phyloP scores from a whole-genome alignment of 176 grass and related monocot genomes.

The Avena eriantha region DNA sequence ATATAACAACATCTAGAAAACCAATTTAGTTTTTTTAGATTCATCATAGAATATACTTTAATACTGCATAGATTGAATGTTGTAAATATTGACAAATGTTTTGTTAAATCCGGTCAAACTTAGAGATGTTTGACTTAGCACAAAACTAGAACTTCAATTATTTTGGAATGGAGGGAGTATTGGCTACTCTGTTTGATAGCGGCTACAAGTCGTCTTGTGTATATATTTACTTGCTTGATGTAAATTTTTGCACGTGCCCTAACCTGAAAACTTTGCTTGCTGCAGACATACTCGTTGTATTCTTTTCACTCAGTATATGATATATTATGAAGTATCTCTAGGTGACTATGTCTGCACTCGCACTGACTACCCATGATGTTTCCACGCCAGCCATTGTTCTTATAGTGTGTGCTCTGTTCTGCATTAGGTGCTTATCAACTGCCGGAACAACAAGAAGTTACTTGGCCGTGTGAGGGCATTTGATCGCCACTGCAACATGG shows the following conservation, averaged over 20 bases:
- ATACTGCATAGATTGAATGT: no score
- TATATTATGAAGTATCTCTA: not conserved
- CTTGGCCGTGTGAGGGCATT: constrained; percentile 94
- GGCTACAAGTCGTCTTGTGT: not conserved
- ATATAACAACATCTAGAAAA: no score
- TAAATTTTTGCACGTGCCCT: not conserved
- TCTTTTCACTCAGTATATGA: not conserved
- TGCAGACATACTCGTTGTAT: not conserved
- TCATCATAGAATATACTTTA: no score
- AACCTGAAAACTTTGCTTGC: not conserved
- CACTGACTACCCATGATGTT: not conserved
- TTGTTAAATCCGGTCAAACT: no score
- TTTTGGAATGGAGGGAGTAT: not conserved
- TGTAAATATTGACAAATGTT: no score
- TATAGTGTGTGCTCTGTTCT: not conserved
- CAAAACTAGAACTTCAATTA: no score
- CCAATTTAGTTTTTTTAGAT: no score
- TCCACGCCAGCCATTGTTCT: not conserved
- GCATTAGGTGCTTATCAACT: constrained; percentile 89
- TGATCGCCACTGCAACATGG: constrained; percentile 98
- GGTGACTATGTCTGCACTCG: not conserved
- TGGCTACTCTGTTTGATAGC: not conserved
- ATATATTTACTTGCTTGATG: not conserved
- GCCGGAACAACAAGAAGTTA: constrained; percentile 95
- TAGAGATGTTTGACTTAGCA: no score